Percentiles rank a stretch among this genome's conserved stretches.
These are phyloP conservation scores for Sporopachydermia quercuum DNA, from an alignment of 805 yeast species.

Conservation along the genomic window DNA sequence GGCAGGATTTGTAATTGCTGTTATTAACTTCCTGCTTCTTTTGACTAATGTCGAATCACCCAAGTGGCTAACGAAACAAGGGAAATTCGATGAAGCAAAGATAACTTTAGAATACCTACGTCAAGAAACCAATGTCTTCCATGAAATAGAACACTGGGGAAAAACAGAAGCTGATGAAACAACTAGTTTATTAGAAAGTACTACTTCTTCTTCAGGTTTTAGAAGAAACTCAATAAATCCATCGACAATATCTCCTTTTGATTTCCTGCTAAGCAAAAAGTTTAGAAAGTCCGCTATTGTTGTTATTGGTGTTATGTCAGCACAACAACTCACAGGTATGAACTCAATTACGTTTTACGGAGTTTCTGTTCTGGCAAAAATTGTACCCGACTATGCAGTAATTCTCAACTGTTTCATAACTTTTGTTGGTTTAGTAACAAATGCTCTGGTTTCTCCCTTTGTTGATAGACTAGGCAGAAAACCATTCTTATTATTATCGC, in stretches of 20 bases:
- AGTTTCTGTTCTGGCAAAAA: conserved; percentile 59
- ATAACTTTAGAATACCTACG: conserved; percentile 22
- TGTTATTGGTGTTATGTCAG: conserved; percentile 57
- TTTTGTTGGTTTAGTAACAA: conserved; percentile 55
- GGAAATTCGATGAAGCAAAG: conserved; percentile 29
- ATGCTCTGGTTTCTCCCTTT: conserved; percentile 55
- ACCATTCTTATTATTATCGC: conserved; percentile 53
- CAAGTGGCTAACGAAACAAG: conserved; percentile 53
- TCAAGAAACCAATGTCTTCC: conserved; percentile 10
- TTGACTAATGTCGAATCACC: conserved; percentile 56
- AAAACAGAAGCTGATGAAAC: conserved; percentile 14
- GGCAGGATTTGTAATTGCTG: conserved; percentile 43
- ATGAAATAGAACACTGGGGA: not conserved
- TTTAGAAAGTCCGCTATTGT: conserved; percentile 46
- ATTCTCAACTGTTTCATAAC: conserved; percentile 66
- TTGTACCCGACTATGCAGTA: conserved; percentile 61
- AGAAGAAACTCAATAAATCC: not conserved
- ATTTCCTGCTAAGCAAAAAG: conserved; percentile 35
- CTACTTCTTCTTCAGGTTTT: not conserved
- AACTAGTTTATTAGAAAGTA: conserved; percentile 3
- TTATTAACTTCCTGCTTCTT: conserved; percentile 28
- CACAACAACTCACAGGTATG: conserved; percentile 89
- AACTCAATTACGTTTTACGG: conserved; percentile 91
- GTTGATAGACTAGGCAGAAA: conserved; percentile 70
- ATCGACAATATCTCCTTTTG: conserved; percentile 15